Base-by-base conservation (phyloP, 2,329 filamentous ascomycete species). In the Ophiostoma montium region DNA sequence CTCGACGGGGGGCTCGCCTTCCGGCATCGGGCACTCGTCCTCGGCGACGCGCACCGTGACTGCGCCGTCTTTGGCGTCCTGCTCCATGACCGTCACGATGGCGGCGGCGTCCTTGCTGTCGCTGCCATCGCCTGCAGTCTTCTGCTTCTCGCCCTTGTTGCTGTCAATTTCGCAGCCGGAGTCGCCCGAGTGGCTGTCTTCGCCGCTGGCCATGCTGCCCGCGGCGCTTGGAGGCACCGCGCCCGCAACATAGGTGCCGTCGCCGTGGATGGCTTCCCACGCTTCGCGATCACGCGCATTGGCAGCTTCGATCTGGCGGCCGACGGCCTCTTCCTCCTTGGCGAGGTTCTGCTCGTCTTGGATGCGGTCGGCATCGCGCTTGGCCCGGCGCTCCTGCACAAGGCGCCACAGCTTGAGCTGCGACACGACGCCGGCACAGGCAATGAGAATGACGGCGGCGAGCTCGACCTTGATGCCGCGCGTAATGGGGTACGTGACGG, bases 331-430 rank as follows among this genome's bases (percentile, higher is more conserved):
- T 60, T 95, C 86, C 54, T 83, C 76, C 46, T 68, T 69, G 47
- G 82, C 73, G 50, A 79, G 64, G 49, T 75, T 71, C 3, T 63
- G 69, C 59, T 74, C 68, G 18, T 67, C 70, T 57, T 73, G 69
- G n/a, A 68, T 68, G 47, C 64, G 62, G 49, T 70, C 70, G 15
- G 67, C 68, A 0, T 70, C 74, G 57, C 67, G 75, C 64, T 70
- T 68, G 56, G 72, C 69, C 46, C 76, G 72, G 42, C 71, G 72
- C 52, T 80, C 73, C 57, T 80, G 78, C 52, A 95, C 77, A 8
- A 94, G 70, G 54, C 80, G 86, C 88, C 88, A 95, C 13, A 95
- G 68, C 58, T 82, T 86, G 57, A 92, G 70, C 62, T 96, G 90
- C 0, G 86, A 94, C 39, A 94, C 72, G 21, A 95, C 69, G 2